These are phyloP conservation scores for Aspergillus fumigatus DNA, from an alignment of 2,329 filamentous ascomycete species.

Conservation along the genomic window DNA sequence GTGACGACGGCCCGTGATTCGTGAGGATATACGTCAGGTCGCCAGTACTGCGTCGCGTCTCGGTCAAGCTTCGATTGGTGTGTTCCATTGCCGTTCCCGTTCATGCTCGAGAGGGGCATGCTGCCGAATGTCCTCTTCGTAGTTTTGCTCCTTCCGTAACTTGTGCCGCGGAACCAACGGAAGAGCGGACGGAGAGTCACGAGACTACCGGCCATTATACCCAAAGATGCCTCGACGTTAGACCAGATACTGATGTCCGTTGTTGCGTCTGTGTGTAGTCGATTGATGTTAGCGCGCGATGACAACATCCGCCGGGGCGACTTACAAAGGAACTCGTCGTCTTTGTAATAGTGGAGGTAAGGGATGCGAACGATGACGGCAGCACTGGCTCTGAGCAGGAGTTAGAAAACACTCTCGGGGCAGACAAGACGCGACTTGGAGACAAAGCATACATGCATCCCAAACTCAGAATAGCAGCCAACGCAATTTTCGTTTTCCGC, in stretches of 20 bases:
- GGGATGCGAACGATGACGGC: conserved; percentile 36
- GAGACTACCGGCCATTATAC: conserved; percentile 45
- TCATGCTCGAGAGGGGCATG: conserved; percentile 29
- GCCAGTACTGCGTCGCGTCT: conserved; percentile 25
- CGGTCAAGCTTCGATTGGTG: conserved; percentile 14
- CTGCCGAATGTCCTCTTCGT: conserved; percentile 23
- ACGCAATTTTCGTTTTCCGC: conserved; percentile 46
- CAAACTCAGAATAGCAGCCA: conserved; percentile 52
- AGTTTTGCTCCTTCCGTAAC: conserved; percentile 20
- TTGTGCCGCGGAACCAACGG: conserved; percentile 32
- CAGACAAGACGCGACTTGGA: conserved; percentile 7
- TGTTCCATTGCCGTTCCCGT: conserved; percentile 12
- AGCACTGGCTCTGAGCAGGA: conserved; percentile 27
- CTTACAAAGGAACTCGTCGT: conserved; percentile 32
- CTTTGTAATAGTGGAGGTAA: conserved; percentile 30
- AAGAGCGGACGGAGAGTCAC: conserved; percentile 49
- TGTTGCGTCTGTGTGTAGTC: conserved; percentile 24
- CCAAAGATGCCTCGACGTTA: conserved; percentile 35
- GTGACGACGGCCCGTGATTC: conserved; percentile 24
- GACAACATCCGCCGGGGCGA: neutral
- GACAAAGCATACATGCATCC: conserved; percentile 46
- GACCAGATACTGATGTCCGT: conserved; percentile 39
- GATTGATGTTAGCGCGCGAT: neutral
- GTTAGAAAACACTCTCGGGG: conserved; percentile 17
- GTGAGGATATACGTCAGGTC: conserved; percentile 25